A percentile compares a stretch with the other conserved stretches of the same genome.
phyloP scores from a whole-genome alignment of 2,329 filamentous ascomycete species.

The Hypoxylon sp. region DNA sequence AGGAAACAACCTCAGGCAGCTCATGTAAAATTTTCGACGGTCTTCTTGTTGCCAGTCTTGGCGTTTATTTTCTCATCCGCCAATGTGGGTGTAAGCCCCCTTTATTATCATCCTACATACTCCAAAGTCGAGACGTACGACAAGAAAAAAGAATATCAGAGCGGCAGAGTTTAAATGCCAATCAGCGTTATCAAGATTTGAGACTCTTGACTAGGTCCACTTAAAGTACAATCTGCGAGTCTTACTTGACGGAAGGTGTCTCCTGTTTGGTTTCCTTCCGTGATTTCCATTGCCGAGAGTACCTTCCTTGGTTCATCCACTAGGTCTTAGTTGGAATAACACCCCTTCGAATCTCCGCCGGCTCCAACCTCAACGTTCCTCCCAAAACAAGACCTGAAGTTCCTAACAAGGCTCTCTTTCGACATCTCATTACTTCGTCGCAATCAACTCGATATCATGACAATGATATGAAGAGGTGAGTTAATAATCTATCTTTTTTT shows the following conservation, averaged over 20 bases:
- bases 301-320: constrained; percentile 11
- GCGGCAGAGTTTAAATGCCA: constrained; percentile 23
- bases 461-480: constrained; percentile 31
- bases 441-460: constrained; percentile 22
- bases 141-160: constrained; percentile 16
- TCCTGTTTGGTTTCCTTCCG: constrained; percentile 30
- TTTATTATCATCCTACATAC: constrained; percentile 23
- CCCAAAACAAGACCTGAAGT: constrained; percentile 14
- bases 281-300: constrained; percentile 22
- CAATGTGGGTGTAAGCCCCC: constrained; percentile 33
- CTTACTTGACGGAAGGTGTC: constrained; percentile 22
- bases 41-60: constrained; percentile 30
- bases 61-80: constrained; percentile 21
- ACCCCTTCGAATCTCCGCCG: constrained; percentile 16
- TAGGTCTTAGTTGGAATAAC: constrained; percentile 15
- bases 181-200: constrained; percentile 36
- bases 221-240: constrained; percentile 31
- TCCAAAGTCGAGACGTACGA: constrained; percentile 5
- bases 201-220: constrained; percentile 33
- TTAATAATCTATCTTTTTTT: constrained; percentile 6
- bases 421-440: constrained; percentile 9
- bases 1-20: constrained; percentile 3
- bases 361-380: constrained; percentile 15
- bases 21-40: constrained; percentile 17
- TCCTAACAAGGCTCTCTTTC: neutral